Evolutionary conservation across 345 rosid genomes (phyloP), one percentile per base, ranked within the genome.

Genomic region (Dipteronia sinensis): DNA sequence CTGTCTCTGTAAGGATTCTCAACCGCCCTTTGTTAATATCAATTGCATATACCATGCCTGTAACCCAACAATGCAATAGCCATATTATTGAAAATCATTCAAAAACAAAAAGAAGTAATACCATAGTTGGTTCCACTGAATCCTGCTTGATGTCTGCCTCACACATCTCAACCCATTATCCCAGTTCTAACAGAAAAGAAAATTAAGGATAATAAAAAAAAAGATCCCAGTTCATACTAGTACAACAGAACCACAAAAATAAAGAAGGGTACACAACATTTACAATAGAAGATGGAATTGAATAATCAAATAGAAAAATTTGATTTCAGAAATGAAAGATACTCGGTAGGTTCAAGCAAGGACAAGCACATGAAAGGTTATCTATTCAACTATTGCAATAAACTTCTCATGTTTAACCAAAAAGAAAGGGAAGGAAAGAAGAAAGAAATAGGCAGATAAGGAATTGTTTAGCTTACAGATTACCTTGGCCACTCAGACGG

Each of bases 1-100:
- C 96, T 44, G 98, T 86, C 86, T 92, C 98, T 62, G 76, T 80
- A 75, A 95, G 95, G 82, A 95, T 93, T 88, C 98, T 92, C 81
- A 93, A 83, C 76, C 97, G 87, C 16, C 99, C 99, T 86, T 88
- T 80, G 78, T 93, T 95, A 79, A 91, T 90, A 84, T 95, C 99
- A 83, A 95, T 87, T 62, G 97, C 96, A 81, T 87, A 85, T 71
- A 95, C 82, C 86, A 75, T 86, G 75, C 98, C 99, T 95, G 79
- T 27, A 81, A 80, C 27, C 71, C 73, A 81, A 86, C 34, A 49
- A 63, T 44, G 23, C 40, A 76, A 64, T n/a, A 20, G 1, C 73
- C 34, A 59, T 19, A 31, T 25, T n/a, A 61, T 58, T 25, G 8
- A 74, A 38, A 76, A 74, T 46, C 46, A 20, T 65, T 79, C 79